Evolutionary conservation across 2,329 filamentous ascomycete species (phyloP).

Genomic region (Sarocladiaceae sp.): DNA sequence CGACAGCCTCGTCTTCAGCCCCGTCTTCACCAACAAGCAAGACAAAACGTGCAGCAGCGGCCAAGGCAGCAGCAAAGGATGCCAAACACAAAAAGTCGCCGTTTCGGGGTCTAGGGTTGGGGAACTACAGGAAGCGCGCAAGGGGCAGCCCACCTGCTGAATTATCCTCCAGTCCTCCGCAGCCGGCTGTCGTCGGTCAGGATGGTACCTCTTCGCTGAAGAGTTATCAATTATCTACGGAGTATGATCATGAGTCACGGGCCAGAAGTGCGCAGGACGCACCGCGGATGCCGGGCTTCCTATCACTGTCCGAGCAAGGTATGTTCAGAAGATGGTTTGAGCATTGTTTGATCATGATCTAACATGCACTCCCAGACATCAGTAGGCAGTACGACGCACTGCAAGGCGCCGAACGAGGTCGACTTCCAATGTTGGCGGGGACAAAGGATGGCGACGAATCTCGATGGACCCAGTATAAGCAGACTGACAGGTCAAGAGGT

Average conservation of each 20-base stretch:
- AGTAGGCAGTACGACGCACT: constrained; percentile 49
- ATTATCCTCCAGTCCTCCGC: constrained; percentile 22
- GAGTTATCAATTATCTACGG: neutral
- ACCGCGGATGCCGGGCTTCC: constrained; percentile 33
- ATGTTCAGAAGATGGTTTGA: constrained; percentile 13
- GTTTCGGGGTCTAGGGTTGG: constrained; percentile 41
- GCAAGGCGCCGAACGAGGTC: constrained; percentile 47
- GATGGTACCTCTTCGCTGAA: constrained; percentile 25
- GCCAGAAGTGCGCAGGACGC: constrained; percentile 12
- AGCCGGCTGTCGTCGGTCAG: constrained; percentile 29
- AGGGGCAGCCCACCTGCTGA: constrained; percentile 35
- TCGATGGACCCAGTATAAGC: constrained; percentile 32
- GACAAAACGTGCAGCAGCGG: constrained; percentile 10
- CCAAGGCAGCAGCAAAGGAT: no score
- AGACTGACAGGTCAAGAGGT: constrained; percentile 25
- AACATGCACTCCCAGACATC: constrained; percentile 36
- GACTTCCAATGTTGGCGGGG: constrained; percentile 33
- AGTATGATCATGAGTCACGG: neutral
- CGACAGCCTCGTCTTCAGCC: constrained; percentile 8
- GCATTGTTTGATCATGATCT: neutral
- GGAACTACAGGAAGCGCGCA: constrained; percentile 42
- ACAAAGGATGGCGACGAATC: constrained; percentile 24
- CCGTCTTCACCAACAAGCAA: neutral
- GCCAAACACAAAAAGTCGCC: constrained; percentile 25
- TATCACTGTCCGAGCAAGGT: constrained; percentile 33